Conservation (phyloP, 148 eudicot species). For the Vaccinium vitisidaea region DNA sequence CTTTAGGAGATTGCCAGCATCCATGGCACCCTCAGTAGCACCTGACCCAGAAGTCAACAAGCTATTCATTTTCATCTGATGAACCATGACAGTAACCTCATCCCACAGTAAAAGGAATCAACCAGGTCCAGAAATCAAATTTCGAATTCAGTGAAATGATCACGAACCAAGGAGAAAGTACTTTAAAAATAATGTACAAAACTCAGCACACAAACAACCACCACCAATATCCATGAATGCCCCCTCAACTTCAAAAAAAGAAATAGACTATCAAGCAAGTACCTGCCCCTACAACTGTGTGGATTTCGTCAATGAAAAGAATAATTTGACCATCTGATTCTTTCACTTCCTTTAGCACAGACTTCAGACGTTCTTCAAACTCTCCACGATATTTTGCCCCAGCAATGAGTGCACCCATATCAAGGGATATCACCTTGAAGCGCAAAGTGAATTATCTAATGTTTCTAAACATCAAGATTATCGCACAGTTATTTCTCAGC, state of each 20-base stretch:
- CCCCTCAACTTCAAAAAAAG: neutral
- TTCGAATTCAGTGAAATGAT: neutral
- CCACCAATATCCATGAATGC: neutral
- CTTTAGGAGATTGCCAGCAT: slow-evolving; percentile 95
- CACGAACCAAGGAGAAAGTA: neutral
- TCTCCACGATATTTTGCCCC: slow-evolving; percentile 97
- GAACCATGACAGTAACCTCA: neutral
- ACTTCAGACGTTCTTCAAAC: slow-evolving; percentile 92
- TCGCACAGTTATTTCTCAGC: neutral
- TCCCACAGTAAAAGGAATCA: neutral
- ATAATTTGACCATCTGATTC: slow-evolving; percentile 89
- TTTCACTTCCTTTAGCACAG: slow-evolving; percentile 88
- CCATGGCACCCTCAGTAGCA: slow-evolving; percentile 97
- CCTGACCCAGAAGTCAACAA: slow-evolving; percentile 39
- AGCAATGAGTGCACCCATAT: slow-evolving; percentile 97
- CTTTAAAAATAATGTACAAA: neutral
- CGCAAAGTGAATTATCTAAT: neutral
- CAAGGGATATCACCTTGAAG: slow-evolving; percentile 81
- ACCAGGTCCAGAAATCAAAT: neutral
- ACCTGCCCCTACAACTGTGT: slow-evolving; percentile 99
- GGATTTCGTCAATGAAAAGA: slow-evolving; percentile 95
- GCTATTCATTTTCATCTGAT: neutral
- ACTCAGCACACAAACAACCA: neutral
- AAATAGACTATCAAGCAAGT: slow-evolving; percentile 15
- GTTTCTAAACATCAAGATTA: neutral